Conservation (phyloP, 2,329 filamentous ascomycete genomes). For the Xylaria sp. region DNA sequence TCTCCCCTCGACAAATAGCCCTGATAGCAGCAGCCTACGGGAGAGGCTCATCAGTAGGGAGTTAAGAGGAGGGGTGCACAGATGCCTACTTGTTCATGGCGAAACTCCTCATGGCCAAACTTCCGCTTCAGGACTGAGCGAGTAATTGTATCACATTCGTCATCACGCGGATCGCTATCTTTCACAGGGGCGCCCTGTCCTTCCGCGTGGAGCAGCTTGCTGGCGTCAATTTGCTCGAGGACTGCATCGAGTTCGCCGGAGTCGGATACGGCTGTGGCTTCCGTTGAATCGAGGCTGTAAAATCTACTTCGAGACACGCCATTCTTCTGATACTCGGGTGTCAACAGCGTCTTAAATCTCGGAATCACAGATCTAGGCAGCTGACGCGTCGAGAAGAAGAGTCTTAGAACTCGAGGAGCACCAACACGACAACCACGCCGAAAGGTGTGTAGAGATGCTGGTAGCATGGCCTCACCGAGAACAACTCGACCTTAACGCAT, state of each 20-base stretch:
- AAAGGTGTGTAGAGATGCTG: too few relatives aligned
- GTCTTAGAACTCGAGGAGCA: too few relatives aligned
- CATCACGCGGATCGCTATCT: not conserved
- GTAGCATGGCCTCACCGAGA: too few relatives aligned
- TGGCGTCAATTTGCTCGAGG: conserved; percentile 27
- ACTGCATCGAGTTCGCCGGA: conserved; percentile 34
- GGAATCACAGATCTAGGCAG: too few relatives aligned
- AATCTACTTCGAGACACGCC: not conserved
- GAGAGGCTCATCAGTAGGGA: not conserved
- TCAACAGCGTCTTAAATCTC: not conserved
- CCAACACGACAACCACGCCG: too few relatives aligned
- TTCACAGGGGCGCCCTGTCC: conserved; percentile 13
- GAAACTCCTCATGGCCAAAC: conserved; percentile 38
- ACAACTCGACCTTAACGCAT: too few relatives aligned
- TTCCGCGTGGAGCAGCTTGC: conserved; percentile 15
- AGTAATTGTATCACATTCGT: conserved; percentile 11
- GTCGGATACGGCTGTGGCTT: conserved; percentile 26
- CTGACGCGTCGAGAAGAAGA: too few relatives aligned
- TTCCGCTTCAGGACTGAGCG: conserved; percentile 33
- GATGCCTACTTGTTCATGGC: conserved; percentile 37
- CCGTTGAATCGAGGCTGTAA: not conserved
- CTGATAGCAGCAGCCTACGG: conserved; percentile 35
- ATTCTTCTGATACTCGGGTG: not conserved
- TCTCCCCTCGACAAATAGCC: conserved; percentile 36
- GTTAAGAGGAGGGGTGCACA: not conserved